A percentile compares a stretch with the other conserved stretches of the same genome.
These are phyloP conservation scores for Closterium sp. DNA, from an alignment of 139 green algal genomes.

Conservation along the genomic window DNA sequence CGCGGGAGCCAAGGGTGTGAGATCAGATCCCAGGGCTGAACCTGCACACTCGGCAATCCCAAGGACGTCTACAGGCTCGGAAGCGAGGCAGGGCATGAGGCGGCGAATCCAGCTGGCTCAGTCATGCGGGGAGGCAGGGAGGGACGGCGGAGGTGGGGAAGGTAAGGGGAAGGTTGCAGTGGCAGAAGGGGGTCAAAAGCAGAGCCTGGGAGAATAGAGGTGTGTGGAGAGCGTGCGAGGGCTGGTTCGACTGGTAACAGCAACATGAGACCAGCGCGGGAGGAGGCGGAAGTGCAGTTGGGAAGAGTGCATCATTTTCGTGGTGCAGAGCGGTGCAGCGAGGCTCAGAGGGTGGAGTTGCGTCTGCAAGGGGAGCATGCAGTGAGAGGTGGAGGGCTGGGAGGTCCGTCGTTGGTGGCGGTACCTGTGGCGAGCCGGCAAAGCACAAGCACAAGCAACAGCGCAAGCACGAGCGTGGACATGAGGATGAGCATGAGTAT, in stretches of 20 bases:
- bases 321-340: background rate
- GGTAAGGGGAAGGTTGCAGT: background rate
- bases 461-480: background rate
- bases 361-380: background rate
- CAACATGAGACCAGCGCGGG: background rate
- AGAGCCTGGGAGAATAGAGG: background rate
- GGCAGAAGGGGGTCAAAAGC: background rate
- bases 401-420: background rate
- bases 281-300: background rate
- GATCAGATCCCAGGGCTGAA: background rate
- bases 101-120: background rate
- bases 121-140: background rate
- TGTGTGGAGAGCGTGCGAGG: background rate
- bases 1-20: background rate
- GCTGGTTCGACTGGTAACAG: background rate
- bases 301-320: background rate
- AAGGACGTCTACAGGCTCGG: background rate
- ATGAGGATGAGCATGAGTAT: background rate
- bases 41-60: background rate
- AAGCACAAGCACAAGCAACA: background rate
- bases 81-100: background rate
- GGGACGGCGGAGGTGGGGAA: background rate
- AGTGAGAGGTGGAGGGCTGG: background rate
- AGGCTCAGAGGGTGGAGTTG: background rate
- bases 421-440: background rate